Evolutionary conservation across 805 yeast species (phyloP), one percentile per base, ranked within the genome.

Genomic region (Kodamaea fukazawae): DNA sequence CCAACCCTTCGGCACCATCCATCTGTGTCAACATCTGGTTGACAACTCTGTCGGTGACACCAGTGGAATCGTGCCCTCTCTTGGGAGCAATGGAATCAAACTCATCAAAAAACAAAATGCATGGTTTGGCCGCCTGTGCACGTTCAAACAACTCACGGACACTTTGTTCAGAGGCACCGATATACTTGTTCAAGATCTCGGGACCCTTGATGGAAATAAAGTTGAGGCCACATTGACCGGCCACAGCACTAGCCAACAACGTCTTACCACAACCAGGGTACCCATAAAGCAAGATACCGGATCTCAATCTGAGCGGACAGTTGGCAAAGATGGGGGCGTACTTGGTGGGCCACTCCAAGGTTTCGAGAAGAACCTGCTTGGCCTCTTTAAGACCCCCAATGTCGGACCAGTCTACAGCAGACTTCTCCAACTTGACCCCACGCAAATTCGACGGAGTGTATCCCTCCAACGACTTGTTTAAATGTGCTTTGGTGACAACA

Each of bases 201-300:
- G 98, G 98, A 8, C 98, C 98, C 57, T 91, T 91, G 33, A 91
- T 84, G 1, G 95, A 84, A 18, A 91, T 90, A 57, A 91, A 91
- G 53, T 91, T 91, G 44, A 91, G 69, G 0, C 97, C 97, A 64
- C 96, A 89, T 57, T 90, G 93, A 1, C 88, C 82, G 1, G 96
- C 95, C 37, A 91, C 86, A 0, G 97, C 96, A 41, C 93, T 84
- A 0, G 98, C 98, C 29, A 91, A 61, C 45, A 90, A 69, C 0
- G 98, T 91, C 61, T 91, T 91, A 33, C 99, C 99, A 63, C 99
- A 91, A 2, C 99, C 99, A 0, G 99, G 98, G 57, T 87, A 91
- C 0, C 99, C 99, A 60, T 91, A 91, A 10, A 91, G 73, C 36
- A 91, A 65, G 16, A 91, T 78, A 36, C 99, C 99, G 0, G 96